These are phyloP conservation scores for Nemophila menziesii DNA, from an alignment of 257 asterid species.

Conservation along the genomic window DNA sequence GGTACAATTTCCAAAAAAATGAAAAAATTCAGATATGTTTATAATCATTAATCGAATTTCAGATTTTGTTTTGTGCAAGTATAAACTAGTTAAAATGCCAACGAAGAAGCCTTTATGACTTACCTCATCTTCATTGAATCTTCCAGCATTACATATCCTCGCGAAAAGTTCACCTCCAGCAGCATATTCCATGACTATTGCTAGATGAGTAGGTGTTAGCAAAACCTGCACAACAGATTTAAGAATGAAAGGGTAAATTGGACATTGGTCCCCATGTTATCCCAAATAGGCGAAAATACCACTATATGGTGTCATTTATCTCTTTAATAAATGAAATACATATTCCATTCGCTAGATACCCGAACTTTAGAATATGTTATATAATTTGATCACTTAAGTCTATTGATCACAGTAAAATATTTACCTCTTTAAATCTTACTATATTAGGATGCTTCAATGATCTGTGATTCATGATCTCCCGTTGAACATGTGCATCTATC, in stretches of 20 bases:
- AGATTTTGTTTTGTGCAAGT: neutral
- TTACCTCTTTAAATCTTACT: conserved; percentile 33
- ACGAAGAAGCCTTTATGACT: neutral
- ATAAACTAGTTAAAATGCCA: neutral
- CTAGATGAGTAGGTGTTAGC: conserved; percentile 35
- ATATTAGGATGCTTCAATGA: conserved; percentile 38
- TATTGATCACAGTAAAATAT: neutral
- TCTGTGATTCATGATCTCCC: conserved; percentile 40
- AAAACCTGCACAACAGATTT: conserved; percentile 16
- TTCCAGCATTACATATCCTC: conserved; percentile 29
- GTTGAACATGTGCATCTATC: conserved; percentile 35
- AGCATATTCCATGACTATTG: conserved; percentile 41
- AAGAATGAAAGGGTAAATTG: no score
- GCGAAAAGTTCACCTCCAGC: conserved; percentile 38
- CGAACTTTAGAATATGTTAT: no score
- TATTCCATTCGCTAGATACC: no score
- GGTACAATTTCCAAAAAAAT: conserved; percentile 3
- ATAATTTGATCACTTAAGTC: neutral
- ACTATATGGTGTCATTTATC: no score
- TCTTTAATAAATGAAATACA: no score
- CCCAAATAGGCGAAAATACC: no score
- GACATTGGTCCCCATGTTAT: no score
- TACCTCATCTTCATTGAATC: conserved; percentile 35
- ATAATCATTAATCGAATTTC: neutral
- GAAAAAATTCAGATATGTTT: conserved; percentile 2